These are phyloP conservation scores for Chalciporus pseudorubinellus DNA, from an alignment of 768 basidiomycete species.

Conservation along the genomic window DNA sequence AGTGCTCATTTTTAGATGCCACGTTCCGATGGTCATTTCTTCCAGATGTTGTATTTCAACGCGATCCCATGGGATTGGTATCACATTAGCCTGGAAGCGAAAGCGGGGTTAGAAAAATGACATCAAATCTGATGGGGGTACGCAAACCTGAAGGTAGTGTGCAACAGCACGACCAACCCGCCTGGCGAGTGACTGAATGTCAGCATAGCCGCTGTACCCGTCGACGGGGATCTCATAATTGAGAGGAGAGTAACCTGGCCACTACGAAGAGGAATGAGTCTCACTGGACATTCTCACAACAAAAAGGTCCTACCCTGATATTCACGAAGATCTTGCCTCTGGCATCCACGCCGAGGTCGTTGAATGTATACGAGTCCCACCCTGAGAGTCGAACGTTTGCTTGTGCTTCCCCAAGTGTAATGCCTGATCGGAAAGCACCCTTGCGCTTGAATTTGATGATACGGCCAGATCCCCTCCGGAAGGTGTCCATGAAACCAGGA, in stretches of 20 bases:
- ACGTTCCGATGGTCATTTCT: constrained; percentile 63
- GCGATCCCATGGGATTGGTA: constrained; percentile 67
- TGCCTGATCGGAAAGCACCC: constrained; percentile 60
- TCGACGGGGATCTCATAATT: constrained; percentile 76
- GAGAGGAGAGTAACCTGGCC: constrained; percentile 66
- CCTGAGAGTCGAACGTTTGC: constrained; percentile 58
- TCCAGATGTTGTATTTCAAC: constrained; percentile 71
- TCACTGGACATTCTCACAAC: background rate
- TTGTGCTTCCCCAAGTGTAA: constrained; percentile 69
- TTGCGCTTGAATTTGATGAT: constrained; percentile 74
- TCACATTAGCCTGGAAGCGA: constrained; percentile 54
- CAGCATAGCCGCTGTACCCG: constrained; percentile 60
- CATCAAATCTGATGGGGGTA: constrained; percentile 4
- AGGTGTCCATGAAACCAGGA: constrained; percentile 39
- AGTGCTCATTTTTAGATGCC: constrained; percentile 61
- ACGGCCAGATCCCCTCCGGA: constrained; percentile 47
- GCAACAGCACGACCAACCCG: constrained; percentile 68
- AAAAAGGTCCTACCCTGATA: constrained; percentile 48
- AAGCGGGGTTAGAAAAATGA: constrained; percentile 8
- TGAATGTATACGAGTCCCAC: constrained; percentile 58
- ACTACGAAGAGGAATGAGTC: constrained; percentile 39
- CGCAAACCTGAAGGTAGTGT: constrained; percentile 67
- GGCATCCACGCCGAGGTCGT: constrained; percentile 64
- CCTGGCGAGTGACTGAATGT: constrained; percentile 64
- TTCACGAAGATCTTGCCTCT: constrained; percentile 59